These are phyloP conservation scores for Davidsoniella eucalypti DNA, from an alignment of 2,329 filamentous ascomycete species.

Conservation along the genomic window DNA sequence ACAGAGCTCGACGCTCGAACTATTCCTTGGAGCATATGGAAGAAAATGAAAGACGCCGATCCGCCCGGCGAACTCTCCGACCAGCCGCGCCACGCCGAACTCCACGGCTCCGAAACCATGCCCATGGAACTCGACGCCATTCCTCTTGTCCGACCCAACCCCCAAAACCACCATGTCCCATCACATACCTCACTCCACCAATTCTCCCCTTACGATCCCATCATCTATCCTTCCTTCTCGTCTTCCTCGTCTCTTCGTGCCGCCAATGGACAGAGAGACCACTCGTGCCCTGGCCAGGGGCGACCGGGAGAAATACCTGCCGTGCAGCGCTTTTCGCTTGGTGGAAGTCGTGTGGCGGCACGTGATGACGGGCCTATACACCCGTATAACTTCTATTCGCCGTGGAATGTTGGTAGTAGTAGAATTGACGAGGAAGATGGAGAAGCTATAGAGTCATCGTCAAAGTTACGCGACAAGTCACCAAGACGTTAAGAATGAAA, in stretches of 20 bases:
- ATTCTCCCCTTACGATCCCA: no score
- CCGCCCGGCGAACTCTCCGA: slow-evolving; percentile 2
- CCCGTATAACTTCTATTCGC: slow-evolving; percentile 11
- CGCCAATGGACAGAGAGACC: neutral
- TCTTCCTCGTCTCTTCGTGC: neutral
- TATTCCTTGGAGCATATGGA: slow-evolving; percentile 3
- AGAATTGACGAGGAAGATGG: neutral
- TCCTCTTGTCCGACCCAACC: neutral
- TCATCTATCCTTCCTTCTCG: neutral
- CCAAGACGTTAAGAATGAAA: no score
- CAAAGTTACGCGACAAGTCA: no score
- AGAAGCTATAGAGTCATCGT: neutral
- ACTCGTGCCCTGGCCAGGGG: no score
- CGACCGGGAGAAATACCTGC: neutral
- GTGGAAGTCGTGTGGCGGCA: neutral
- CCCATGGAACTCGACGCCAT: slow-evolving; percentile 6
- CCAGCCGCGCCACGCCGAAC: neutral
- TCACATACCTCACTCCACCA: neutral
- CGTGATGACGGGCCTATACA: neutral
- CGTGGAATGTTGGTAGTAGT: neutral
- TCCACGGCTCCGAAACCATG: neutral
- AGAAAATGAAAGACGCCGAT: neutral
- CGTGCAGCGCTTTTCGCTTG: neutral
- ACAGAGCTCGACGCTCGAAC: no score
- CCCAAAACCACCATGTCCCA: neutral